Evolutionary conservation across 2,329 filamentous ascomycete genomes (phyloP).

Genomic region (Diatrype stigma): DNA sequence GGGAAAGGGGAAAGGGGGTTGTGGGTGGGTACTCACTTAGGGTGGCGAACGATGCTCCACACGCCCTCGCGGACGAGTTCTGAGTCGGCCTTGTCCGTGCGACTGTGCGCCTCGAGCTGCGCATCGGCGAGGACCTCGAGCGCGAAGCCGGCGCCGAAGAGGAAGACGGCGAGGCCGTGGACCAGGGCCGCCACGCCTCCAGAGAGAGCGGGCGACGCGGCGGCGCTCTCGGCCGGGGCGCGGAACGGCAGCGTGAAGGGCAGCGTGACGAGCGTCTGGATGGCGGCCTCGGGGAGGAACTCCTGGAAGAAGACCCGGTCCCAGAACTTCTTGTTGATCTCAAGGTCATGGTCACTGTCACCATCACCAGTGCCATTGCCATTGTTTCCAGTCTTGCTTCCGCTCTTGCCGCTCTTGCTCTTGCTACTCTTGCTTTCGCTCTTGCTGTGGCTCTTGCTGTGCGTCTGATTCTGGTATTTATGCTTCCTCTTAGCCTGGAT

Average conservation of each 20-base stretch:
- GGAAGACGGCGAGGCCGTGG: conserved; percentile 44
- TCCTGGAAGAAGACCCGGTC: conserved; percentile 48
- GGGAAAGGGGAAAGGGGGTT: too few relatives aligned
- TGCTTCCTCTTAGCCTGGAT: conserved; percentile 45
- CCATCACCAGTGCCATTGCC: too few relatives aligned
- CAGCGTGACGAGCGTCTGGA: conserved; percentile 52
- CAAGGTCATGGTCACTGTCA: too few relatives aligned
- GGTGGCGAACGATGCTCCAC: conserved; percentile 58
- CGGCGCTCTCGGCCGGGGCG: conserved; percentile 22
- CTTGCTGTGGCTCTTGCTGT: too few relatives aligned
- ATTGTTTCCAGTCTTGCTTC: too few relatives aligned
- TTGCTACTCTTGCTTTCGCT: too few relatives aligned
- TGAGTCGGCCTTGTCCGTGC: conserved; percentile 29
- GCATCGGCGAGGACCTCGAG: conserved; percentile 54
- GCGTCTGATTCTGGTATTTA: too few relatives aligned
- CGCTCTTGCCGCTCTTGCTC: too few relatives aligned
- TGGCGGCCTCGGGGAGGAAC: conserved; percentile 55
- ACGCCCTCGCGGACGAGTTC: conserved; percentile 52
- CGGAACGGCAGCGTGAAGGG: conserved; percentile 54
- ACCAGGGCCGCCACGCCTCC: conserved; percentile 19
- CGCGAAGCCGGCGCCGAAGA: conserved; percentile 53
- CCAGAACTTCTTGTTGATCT: conserved; percentile 45
- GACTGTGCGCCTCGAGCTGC: conserved; percentile 50
- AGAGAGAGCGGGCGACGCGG: conserved; percentile 32
- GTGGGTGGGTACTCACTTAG: conserved; percentile 44